Conservation (phyloP, 495 filamentous ascomycete species). For the Pyronema domesticum region DNA sequence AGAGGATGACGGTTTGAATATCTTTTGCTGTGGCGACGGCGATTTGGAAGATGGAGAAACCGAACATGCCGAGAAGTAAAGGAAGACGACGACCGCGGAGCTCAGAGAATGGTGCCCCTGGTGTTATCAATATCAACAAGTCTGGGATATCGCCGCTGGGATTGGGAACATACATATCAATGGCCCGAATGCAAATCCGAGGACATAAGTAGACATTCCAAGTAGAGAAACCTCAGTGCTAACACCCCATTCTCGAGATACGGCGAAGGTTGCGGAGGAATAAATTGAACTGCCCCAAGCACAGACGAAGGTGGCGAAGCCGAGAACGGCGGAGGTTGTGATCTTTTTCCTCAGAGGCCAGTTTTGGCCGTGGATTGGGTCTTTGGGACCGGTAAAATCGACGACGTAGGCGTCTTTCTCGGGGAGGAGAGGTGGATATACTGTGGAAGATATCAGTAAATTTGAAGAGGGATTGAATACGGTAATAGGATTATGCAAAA, state of each 20-base stretch:
- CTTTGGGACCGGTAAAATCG: constrained; percentile 62
- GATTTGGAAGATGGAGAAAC: constrained; percentile 59
- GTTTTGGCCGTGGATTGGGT: constrained; percentile 69
- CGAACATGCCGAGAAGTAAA: constrained; percentile 54
- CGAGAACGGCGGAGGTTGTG: constrained; percentile 50
- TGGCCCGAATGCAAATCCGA: constrained; percentile 52
- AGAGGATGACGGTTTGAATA: constrained; percentile 63
- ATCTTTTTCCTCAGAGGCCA: constrained; percentile 66
- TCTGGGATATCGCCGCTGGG: constrained; percentile 17
- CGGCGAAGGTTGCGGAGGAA: constrained; percentile 39
- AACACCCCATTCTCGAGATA: constrained; percentile 37
- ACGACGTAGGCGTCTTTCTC: constrained; percentile 70
- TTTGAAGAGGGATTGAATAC: too few relatives aligned
- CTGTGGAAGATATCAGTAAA: constrained; percentile 29
- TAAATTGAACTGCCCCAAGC: constrained; percentile 58
- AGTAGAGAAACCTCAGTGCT: constrained; percentile 43
- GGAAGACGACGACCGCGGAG: constrained; percentile 58
- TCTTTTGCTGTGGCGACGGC: constrained; percentile 58
- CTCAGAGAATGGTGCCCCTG: constrained; percentile 52
- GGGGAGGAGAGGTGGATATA: constrained; percentile 55
- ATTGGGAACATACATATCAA: constrained; percentile 27
- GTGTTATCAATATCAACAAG: background rate
- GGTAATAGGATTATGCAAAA: constrained; percentile 20
- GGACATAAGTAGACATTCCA: constrained; percentile 51
- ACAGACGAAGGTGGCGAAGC: constrained; percentile 56